A percentile compares a stretch with the other conserved stretches of the same genome.
phyloP scores from a whole-genome alignment of 106 monocot genomes.

The Dioscorea dumetorum region DNA sequence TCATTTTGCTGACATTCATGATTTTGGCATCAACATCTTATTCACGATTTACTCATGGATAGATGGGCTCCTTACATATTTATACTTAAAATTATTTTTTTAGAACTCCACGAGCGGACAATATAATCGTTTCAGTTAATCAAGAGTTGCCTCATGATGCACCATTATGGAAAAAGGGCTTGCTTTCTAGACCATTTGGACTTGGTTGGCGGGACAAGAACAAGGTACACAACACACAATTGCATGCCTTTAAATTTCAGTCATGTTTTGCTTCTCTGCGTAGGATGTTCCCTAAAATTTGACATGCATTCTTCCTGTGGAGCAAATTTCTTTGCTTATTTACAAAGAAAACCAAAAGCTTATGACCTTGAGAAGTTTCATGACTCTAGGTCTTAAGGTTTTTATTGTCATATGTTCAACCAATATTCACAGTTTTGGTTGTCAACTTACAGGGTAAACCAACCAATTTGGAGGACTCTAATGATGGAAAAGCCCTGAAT shows the following conservation, averaged over 20 bases:
- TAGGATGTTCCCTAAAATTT: no score
- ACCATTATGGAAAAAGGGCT: constrained; percentile 39
- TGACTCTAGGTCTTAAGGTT: no score
- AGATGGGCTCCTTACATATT: no score
- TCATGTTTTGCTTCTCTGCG: no score
- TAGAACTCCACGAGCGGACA: constrained; percentile 26
- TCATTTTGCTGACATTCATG: no score
- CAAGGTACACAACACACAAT: constrained; percentile 34
- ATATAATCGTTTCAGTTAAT: constrained; percentile 4
- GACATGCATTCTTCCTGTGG: no score
- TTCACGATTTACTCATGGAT: no score
- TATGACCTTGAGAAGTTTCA: no score
- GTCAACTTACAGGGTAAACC: constrained; percentile 28
- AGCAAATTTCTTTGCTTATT: no score
- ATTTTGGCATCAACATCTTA: no score
- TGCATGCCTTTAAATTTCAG: no score
- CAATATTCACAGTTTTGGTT: not conserved
- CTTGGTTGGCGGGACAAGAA: constrained; percentile 84
- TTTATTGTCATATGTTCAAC: not conserved
- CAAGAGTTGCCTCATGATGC: constrained; percentile 38
- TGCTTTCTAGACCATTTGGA: constrained; percentile 75
- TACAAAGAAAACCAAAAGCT: no score
- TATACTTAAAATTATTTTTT: not conserved
- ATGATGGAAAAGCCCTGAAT: constrained; percentile 7
- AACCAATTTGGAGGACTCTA: constrained; percentile 20